A percentile compares a stretch with the other conserved stretches of the same genome.
Conservation (phyloP, 768 basidiomycete genomes). For the Lyophyllum decastes region DNA sequence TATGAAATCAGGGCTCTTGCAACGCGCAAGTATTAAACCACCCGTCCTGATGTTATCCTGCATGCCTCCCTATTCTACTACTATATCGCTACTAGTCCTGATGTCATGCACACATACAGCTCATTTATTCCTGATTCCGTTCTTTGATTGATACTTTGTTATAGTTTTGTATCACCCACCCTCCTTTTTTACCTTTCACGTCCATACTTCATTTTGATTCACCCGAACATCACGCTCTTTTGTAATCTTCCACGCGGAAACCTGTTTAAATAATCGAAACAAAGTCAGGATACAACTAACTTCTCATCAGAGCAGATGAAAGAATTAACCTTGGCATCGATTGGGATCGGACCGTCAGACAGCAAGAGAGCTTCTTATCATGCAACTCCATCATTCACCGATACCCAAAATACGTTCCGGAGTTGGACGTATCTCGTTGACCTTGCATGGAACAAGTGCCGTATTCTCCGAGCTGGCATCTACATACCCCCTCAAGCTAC, state of each 20-base stretch:
- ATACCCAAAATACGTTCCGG: slow-evolving; percentile 42
- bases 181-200: slow-evolving; percentile 17
- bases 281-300: neutral
- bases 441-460: slow-evolving; percentile 52
- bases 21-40: slow-evolving; percentile 72
- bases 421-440: slow-evolving; percentile 57
- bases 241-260: slow-evolving; percentile 19
- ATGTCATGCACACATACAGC: slow-evolving; percentile 19
- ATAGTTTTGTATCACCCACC: slow-evolving; percentile 25
- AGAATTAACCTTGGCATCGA: too few species aligned
- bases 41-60: slow-evolving; percentile 12
- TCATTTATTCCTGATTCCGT: slow-evolving; percentile 22
- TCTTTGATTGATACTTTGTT: slow-evolving; percentile 24
- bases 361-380: too few species aligned
- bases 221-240: slow-evolving; percentile 12
- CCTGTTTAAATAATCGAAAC: slow-evolving; percentile 13
- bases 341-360: too few species aligned
- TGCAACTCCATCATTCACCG: neutral
- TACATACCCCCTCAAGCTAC: slow-evolving; percentile 85
- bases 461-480: slow-evolving; percentile 76
- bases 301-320: too few species aligned
- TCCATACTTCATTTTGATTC: slow-evolving; percentile 5
- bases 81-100: slow-evolving; percentile 15
- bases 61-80: slow-evolving; percentile 10
- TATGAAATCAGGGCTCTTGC: slow-evolving; percentile 86